Evolutionary conservation across 2,329 filamentous ascomycete species (phyloP).

Genomic region (Botryotinia calthae): DNA sequence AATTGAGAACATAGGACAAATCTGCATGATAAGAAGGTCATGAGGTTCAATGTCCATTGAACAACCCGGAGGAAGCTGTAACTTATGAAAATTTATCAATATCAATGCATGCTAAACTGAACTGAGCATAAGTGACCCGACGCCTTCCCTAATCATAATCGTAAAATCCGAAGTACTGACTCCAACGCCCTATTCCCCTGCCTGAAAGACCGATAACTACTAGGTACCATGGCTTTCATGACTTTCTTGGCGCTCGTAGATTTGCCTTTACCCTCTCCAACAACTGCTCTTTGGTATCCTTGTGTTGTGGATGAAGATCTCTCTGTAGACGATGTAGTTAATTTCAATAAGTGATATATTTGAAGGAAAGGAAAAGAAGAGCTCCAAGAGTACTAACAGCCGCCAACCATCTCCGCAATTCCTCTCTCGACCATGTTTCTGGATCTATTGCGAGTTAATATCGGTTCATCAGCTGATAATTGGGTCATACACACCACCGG

Average conservation of each 20-base stretch:
- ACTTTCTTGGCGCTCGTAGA: slow-evolving; percentile 46
- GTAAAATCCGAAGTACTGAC: neutral
- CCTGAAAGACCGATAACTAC: neutral
- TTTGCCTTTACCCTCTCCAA: slow-evolving; percentile 69
- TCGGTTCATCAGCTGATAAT: neutral
- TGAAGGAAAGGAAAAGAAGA: slow-evolving; percentile 5
- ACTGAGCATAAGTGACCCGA: neutral
- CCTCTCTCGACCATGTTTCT: slow-evolving; percentile 72
- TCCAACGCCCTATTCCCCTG: neutral
- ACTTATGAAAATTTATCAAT: neutral
- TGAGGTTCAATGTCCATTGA: neutral
- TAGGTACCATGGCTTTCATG: neutral
- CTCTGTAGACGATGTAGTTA: slow-evolving; percentile 47
- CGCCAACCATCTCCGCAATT: slow-evolving; percentile 77
- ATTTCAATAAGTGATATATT: neutral
- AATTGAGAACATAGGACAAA: neutral
- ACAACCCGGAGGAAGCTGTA: neutral
- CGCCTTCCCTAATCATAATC: neutral
- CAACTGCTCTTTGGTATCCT: slow-evolving; percentile 61
- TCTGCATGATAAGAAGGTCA: neutral
- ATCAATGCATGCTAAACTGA: slow-evolving; percentile 6
- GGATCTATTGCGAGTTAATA: slow-evolving; percentile 48
- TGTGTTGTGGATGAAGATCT: slow-evolving; percentile 57
- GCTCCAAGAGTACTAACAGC: slow-evolving; percentile 57
- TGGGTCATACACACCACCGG: slow-evolving; percentile 54